Evolutionary conservation across 129 eudicot genomes (phyloP).

Genomic region (Helianthus annuus): HanXRQr2.0-SUNRISE NC_035447.2:79352285-79352784

Average conservation of each 20-base stretch:
- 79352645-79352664: slow-evolving; percentile 27
- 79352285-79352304: background rate
- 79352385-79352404: slow-evolving; percentile 28
- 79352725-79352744: too few relatives aligned
- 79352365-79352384: slow-evolving; percentile 14
- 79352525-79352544: background rate
- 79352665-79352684: background rate
- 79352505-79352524: slow-evolving; percentile 16
- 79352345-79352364: slow-evolving; percentile 11
- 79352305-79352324: slow-evolving; percentile 3
- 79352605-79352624: background rate
- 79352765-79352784: too few relatives aligned
- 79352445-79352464: slow-evolving; percentile 29
- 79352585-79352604: slow-evolving; percentile 1
- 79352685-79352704: background rate
- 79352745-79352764: too few relatives aligned
- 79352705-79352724: background rate
- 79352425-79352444: slow-evolving; percentile 31
- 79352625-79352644: background rate
- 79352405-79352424: slow-evolving; percentile 32
- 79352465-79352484: slow-evolving; percentile 6
- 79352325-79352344: background rate
- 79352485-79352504: background rate
- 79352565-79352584: background rate
- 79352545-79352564: background rate